These are phyloP conservation scores for Umbelopsis vinacea DNA, from an alignment of 192 early-diverging fungal genomes.

Conservation along the genomic window DNA sequence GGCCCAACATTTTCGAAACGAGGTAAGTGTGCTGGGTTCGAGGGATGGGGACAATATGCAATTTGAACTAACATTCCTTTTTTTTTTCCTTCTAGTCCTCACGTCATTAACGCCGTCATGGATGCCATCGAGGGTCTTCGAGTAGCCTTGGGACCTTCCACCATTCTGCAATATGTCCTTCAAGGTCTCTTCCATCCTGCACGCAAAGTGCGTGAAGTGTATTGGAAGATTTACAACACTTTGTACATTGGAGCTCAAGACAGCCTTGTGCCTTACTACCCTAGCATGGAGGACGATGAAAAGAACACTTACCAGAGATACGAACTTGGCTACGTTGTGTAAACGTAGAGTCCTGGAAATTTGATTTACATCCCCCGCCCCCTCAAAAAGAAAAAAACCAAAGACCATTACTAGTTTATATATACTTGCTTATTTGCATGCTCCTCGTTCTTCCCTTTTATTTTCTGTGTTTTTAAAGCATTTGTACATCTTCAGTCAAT, in stretches of 20 bases:
- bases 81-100: constrained; percentile 60
- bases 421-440: constrained; percentile 5
- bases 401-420: not conserved
- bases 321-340: constrained; percentile 80
- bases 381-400: not conserved
- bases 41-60: too few species aligned
- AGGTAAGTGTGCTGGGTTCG: constrained; percentile 8
- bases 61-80: not conserved
- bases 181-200: constrained; percentile 99
- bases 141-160: constrained; percentile 85
- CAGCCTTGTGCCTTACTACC: constrained; percentile 90
- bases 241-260: constrained; percentile 92
- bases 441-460: not conserved
- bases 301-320: constrained; percentile 78
- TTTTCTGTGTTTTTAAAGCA: not conserved
- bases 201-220: constrained; percentile 91
- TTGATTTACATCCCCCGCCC: not conserved
- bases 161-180: constrained; percentile 84
- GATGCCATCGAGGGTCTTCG: constrained; percentile 95
- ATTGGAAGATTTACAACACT: constrained; percentile 99
- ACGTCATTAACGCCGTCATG: constrained; percentile 98
- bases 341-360: constrained; percentile 6
- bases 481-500: constrained; percentile 3
- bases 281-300: constrained; percentile 83
- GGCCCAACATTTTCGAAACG: constrained; percentile 99